Base-by-base conservation (phyloP, 2,329 filamentous ascomycete species). In the Penicillium sp. region DNA sequence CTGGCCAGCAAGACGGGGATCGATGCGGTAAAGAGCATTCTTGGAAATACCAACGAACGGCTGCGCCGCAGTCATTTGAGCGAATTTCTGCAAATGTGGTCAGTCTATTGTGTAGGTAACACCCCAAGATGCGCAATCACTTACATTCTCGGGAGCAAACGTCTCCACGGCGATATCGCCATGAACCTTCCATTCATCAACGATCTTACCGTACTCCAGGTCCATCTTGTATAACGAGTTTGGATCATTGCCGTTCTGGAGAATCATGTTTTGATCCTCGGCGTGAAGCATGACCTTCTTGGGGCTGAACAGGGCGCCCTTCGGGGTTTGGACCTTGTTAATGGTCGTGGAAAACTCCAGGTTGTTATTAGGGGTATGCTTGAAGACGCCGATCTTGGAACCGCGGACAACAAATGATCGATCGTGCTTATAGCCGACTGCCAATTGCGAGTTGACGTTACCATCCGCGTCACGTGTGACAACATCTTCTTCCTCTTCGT, bases 371-470 rank as follows among this genome's bases (percentile, higher is more conserved):
- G 84, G 78, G 0, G 90, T 95, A 66, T 99, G 93, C 71, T 95
- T 97, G 80, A 99, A 99, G 34, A 99, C 93, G 46, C 93, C 93
- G 68, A 99, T 99, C 79, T 97, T 96, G 61, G 91, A 93, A 28
- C 93, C 93, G 56, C 93, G 87, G 36, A 99, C 90, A 49, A 99
- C 93, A 62, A 97, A 99, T 0, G 93, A 97, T 52, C 93, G 83
- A 67, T 99, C 93, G 58, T 96, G 88, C 72, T 95, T 97, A 75
- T 95, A 95, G 48, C 93, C 93, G 43, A 99, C 93, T 11, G 93
- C 93, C 46, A 99, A 80, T 64, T 93, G 88, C 2, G 90, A 95
- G 76, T 97, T 99, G 68, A 89, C 80, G 62, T 95, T 91, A 35
- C 86, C 87, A 59, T 93, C 88, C 45, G 84, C 77, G 39, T 88